Base-by-base conservation (phyloP, 257 asterid species). In the Solanum commersonii region DNA sequence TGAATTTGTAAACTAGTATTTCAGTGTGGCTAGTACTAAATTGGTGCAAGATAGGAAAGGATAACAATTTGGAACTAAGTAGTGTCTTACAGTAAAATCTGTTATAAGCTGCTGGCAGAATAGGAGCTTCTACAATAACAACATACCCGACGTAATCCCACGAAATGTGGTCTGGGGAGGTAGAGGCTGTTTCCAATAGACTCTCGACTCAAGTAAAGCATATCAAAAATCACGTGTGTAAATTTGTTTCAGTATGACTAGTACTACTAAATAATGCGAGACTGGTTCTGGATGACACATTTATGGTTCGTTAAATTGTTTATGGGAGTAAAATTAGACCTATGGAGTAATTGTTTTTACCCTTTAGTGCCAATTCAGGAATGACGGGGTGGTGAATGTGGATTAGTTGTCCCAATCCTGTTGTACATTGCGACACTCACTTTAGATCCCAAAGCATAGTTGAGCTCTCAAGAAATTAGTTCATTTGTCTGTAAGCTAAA, bases 101-200 rank as follows among this genome's bases (percentile, higher is more conserved):
- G 84, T 13, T 38, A 38, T 77, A 77, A 76, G 83, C 56, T 74
- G 83, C 83, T 74, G 5, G 33, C 56, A 76, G 83, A 40, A 12
- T 13, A 15, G 56, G 22, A 2, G 35, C 35, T 78, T 15, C 0
- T 78, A n/a, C 67, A 59, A 59, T 56, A 56, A 56, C 65, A 20
- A 20, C 65, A 18, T 56, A 56, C 10, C 25, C 1, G 0, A 0
- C 0, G 5, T 0, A 59, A 22, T 59, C 0, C 27, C 67, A 59
- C 2, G 0, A 52, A 16, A 0, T 52, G 60, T 23, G 60, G 23
- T 52, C 60, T 52, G 20, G 60, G 67, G 1, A 56, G 67, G 25
- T 56, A 20, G 67, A 59, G 25, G 25, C 10, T 59, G 25, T 59
- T 59, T 59, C 27, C 2, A 8, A 22, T 22, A 59, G 67, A 59